phyloP scores from a whole-genome alignment of 306 rosid species.

The Vigna nakashimae region DNA sequence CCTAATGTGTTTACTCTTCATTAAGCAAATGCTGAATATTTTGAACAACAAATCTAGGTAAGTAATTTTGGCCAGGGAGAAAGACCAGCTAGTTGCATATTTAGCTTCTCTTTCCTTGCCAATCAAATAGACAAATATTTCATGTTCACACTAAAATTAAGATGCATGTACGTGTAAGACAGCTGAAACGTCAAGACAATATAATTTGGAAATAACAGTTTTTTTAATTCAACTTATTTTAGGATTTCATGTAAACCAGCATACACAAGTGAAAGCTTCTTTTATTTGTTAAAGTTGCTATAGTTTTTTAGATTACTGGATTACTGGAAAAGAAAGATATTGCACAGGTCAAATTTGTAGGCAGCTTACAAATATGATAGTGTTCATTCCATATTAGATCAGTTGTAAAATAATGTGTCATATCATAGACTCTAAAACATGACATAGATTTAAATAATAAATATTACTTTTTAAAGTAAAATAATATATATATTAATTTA shows the following conservation, averaged over 20 bases:
- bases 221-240: not conserved
- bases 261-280: too few relatives aligned
- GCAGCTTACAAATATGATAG: too few relatives aligned
- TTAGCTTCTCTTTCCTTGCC: not conserved
- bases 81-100: not conserved
- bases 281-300: too few relatives aligned
- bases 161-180: not conserved
- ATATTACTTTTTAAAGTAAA: too few relatives aligned
- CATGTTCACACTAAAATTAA: not conserved
- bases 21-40: not conserved
- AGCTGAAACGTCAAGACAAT: not conserved
- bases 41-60: slow-evolving; percentile 5
- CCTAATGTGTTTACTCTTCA: not conserved
- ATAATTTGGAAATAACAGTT: not conserved
- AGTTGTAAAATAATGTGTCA: too few relatives aligned
- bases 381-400: too few relatives aligned
- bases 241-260: not conserved
- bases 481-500: too few relatives aligned
- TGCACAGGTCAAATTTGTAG: too few relatives aligned
- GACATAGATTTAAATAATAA: too few relatives aligned
- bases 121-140: not conserved
- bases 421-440: too few relatives aligned
- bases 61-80: not conserved
- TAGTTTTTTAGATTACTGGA: too few relatives aligned
- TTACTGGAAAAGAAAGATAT: too few relatives aligned